Percentiles rank a stretch among this genome's conserved stretches.
Conservation (phyloP, 108 stramenopile genomes). For the Skeletonema menzelii region DNA sequence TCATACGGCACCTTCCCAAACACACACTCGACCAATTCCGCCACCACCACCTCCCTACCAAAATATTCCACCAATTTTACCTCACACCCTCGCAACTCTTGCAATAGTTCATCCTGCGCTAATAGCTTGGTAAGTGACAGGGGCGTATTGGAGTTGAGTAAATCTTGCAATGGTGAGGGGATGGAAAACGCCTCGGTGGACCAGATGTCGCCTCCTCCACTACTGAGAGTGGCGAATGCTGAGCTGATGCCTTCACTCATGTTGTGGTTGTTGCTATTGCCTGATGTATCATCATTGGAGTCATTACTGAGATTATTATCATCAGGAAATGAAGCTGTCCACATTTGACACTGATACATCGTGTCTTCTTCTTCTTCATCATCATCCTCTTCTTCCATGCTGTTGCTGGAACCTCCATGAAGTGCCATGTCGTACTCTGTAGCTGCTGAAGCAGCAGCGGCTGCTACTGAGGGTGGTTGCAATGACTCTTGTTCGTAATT, state of each 20-base stretch:
- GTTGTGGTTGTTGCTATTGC: neutral
- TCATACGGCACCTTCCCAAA: slow-evolving; percentile 22
- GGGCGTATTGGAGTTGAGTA: slow-evolving; percentile 80
- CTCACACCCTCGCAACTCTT: slow-evolving; percentile 90
- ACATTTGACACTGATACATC: neutral
- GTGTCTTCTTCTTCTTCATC: neutral
- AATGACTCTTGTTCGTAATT: no score
- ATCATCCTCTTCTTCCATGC: neutral
- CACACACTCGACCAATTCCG: slow-evolving; percentile 75
- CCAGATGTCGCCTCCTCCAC: slow-evolving; percentile 64
- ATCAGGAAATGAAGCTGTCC: neutral
- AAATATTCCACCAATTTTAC: slow-evolving; percentile 88
- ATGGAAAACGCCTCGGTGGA: slow-evolving; percentile 53
- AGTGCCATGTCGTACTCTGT: neutral
- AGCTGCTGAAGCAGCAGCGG: neutral
- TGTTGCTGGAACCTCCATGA: neutral
- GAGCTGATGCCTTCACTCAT: neutral
- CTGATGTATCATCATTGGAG: neutral
- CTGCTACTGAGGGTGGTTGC: no score
- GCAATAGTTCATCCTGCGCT: slow-evolving; percentile 93
- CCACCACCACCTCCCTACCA: slow-evolving; percentile 64
- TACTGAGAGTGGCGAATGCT: slow-evolving; percentile 11
- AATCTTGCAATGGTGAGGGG: slow-evolving; percentile 82
- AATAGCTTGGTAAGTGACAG: slow-evolving; percentile 80
- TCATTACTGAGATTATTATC: neutral